Evolutionary conservation across 768 basidiomycete species (phyloP), one percentile per base, ranked within the genome.

Genomic region (Lactarius trivialis): DNA sequence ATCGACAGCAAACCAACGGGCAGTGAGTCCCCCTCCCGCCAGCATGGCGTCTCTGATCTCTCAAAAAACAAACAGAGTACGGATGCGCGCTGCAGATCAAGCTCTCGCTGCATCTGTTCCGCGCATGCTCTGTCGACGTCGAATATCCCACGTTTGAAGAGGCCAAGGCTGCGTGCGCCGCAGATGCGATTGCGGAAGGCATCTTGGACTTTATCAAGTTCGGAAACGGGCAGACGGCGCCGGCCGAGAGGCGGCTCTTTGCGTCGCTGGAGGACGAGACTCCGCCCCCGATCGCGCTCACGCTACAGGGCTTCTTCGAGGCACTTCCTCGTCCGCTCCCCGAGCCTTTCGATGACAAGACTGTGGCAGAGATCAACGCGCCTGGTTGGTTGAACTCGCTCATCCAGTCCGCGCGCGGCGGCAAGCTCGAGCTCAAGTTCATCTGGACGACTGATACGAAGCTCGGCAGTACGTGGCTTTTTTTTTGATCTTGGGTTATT

Each of bases 281-380:
- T 51, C 41, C 57, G 43, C 60, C 65, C 28, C 61, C 60, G 7
- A 32, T 58, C 56, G 60, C 58, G 17, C 61, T 53, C 61, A 76
- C 79, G 0, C 71, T 89, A 1, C 84, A 85, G 63, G 71, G 72
- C 1, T 89, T 84, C 70, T 86, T 80, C 67, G 85, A 85, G n/a
- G 71, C 81, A 15, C 79, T 90, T 50, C 86, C 87, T 1, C 77
- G 78, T 50, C 88, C 86, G 1, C 80, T 88, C 56, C 82, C 84
- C 0, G 83, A 85, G 61, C 68, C 74, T 12, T 75, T 85, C 11
- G 77, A 76, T 1, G 74, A 76, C 15, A 77, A 77, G 65, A 70
- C 76, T 3, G 80, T 79, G 7, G 63, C 71, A 0, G 81, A 85
- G 60, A 78, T 86, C 59, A 83, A 85, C 55, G 81, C 81, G 0